These are phyloP conservation scores for Micractinium sp. DNA, from an alignment of 139 green algal genomes.

Conservation along the genomic window DNA sequence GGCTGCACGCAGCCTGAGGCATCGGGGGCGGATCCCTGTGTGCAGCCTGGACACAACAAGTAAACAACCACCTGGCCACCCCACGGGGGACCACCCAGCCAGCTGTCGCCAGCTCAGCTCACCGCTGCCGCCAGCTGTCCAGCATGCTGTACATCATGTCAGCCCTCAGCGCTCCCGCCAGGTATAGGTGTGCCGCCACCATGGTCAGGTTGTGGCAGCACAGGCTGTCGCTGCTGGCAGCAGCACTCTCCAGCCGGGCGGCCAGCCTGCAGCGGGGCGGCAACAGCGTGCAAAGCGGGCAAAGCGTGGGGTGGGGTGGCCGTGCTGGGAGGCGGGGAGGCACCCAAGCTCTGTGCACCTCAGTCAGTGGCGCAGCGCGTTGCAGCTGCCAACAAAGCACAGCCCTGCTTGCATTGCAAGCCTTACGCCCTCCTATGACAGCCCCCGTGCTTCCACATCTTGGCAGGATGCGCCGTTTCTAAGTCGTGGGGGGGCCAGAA, in stretches of 20 bases:
- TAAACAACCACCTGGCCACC: background rate
- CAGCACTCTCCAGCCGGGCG: conserved; percentile 33
- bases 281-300: background rate
- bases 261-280: conserved; percentile 13
- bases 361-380: background rate
- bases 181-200: conserved; percentile 67
- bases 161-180: conserved; percentile 54
- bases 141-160: conserved; percentile 66
- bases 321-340: background rate
- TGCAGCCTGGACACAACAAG: background rate
- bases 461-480: too few species aligned
- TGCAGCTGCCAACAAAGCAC: too few species aligned
- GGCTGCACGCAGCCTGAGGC: too few species aligned
- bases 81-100: too few species aligned
- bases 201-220: conserved; percentile 66
- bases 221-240: conserved; percentile 41
- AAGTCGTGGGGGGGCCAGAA: too few species aligned
- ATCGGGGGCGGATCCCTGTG: background rate
- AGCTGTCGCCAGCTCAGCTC: background rate
- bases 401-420: background rate
- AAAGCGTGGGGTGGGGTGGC: background rate
- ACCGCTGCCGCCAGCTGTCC: conserved; percentile 27
- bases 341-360: background rate
- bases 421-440: too few species aligned
- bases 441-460: too few species aligned